phyloP scores from a whole-genome alignment of 176 grass and related monocot species.

The Hordeum vulgare region DNA sequence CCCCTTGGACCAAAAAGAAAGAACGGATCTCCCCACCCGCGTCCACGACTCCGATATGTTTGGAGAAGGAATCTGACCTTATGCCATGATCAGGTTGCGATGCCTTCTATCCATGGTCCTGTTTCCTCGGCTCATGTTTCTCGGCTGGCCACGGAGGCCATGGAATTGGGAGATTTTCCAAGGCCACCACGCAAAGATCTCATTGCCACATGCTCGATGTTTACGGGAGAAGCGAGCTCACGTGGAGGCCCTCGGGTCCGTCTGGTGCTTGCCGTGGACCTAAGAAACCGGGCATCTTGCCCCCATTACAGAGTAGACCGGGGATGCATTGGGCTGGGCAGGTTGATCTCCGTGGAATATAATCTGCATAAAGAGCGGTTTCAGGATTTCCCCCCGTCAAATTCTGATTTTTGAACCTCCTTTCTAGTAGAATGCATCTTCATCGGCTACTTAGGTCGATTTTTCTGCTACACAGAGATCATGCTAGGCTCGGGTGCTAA shows the following conservation, averaged over 20 bases:
- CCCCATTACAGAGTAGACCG: background rate
- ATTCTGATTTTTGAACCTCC: conserved; percentile 25
- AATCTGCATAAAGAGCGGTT: conserved; percentile 29
- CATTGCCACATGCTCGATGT: conserved; percentile 3
- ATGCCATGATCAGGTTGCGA: conserved; percentile 6
- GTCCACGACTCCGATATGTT: conserved; percentile 26
- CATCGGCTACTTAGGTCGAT: no score
- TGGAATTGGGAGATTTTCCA: conserved; percentile 12
- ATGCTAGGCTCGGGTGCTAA: background rate
- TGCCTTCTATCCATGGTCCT: conserved; percentile 9
- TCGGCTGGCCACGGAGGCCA: conserved; percentile 6
- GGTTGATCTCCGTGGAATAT: conserved; percentile 30
- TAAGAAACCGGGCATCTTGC: conserved; percentile 19
- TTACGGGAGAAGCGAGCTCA: background rate
- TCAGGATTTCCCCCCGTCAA: conserved; percentile 17
- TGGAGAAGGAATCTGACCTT: conserved; percentile 38
- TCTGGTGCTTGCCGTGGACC: conserved; percentile 24
- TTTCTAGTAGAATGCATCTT: background rate
- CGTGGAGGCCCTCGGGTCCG: conserved; percentile 22
- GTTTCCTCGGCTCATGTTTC: conserved; percentile 8
- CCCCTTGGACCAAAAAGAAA: background rate
- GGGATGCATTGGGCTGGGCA: background rate
- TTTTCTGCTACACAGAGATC: no score
- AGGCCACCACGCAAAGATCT: background rate
- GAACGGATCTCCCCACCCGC: conserved; percentile 13